These are phyloP conservation scores for Aspergillus flavus DNA, from an alignment of 2,329 filamentous ascomycete genomes.

Conservation along the genomic window DNA sequence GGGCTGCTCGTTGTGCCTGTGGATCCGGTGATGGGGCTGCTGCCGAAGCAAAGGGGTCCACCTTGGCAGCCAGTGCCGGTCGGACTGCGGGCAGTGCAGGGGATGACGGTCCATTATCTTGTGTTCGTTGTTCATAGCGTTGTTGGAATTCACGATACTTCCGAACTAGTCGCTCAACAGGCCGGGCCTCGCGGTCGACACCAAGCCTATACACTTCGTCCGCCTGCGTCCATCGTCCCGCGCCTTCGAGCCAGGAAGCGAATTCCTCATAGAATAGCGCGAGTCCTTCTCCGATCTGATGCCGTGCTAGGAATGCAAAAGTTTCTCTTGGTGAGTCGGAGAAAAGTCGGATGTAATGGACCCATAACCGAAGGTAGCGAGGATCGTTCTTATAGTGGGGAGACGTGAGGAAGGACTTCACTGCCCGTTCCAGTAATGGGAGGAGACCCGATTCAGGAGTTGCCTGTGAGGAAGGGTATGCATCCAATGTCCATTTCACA, in stretches of 20 bases:
- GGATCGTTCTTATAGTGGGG: slow-evolving; percentile 93
- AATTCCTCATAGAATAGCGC: slow-evolving; percentile 98
- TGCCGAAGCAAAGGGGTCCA: slow-evolving; percentile 72
- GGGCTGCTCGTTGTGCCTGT: slow-evolving; percentile 62
- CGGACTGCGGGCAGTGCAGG: slow-evolving; percentile 83
- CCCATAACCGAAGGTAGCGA: slow-evolving; percentile 89
- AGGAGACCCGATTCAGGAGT: slow-evolving; percentile 89
- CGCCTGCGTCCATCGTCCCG: slow-evolving; percentile 82
- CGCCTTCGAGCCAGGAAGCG: slow-evolving; percentile 85
- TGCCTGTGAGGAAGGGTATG: slow-evolving; percentile 91
- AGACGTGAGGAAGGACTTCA: slow-evolving; percentile 83
- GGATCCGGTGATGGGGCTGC: slow-evolving; percentile 61
- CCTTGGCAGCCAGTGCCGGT: slow-evolving; percentile 80
- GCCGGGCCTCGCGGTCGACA: slow-evolving; percentile 83
- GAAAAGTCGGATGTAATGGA: slow-evolving; percentile 91
- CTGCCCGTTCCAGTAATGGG: slow-evolving; percentile 86
- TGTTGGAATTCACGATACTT: slow-evolving; percentile 93
- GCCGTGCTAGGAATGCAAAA: slow-evolving; percentile 86
- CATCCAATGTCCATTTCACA: slow-evolving; percentile 93
- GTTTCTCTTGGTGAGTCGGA: slow-evolving; percentile 90
- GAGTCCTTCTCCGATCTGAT: slow-evolving; percentile 81
- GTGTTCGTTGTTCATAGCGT: slow-evolving; percentile 68
- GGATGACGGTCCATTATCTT: slow-evolving; percentile 71
- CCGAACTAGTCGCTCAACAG: slow-evolving; percentile 75
- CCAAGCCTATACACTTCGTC: slow-evolving; percentile 92